Evolutionary conservation across 805 yeast genomes (phyloP).

Genomic region (Cyberlindnera mississippiensis): DNA sequence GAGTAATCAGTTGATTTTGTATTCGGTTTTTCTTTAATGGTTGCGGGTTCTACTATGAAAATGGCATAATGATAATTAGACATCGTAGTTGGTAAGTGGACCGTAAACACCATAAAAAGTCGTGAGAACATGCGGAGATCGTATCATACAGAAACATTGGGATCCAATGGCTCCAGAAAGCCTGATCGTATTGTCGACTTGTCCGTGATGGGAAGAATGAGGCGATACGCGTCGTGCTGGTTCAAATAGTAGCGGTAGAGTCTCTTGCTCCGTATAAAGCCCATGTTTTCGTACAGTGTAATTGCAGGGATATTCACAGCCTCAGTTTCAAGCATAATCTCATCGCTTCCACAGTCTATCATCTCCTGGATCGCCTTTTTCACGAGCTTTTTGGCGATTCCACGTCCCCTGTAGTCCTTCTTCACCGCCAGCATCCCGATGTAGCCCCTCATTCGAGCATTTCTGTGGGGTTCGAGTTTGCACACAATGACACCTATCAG

Average conservation of each 20-base stretch:
- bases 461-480: slow-evolving; percentile 73
- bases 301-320: slow-evolving; percentile 73
- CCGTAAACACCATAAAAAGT: background rate
- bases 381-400: slow-evolving; percentile 77
- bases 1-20: slow-evolving; percentile 32
- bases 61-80: no score
- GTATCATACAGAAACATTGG: background rate
- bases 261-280: slow-evolving; percentile 70
- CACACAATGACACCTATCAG: slow-evolving; percentile 85
- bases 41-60: slow-evolving; percentile 9
- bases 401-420: slow-evolving; percentile 63
- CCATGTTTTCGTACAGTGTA: slow-evolving; percentile 65
- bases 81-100: background rate
- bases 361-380: slow-evolving; percentile 57
- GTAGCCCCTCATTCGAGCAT: slow-evolving; percentile 76
- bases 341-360: slow-evolving; percentile 70
- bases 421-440: slow-evolving; percentile 95
- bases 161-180: slow-evolving; percentile 35
- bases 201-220: slow-evolving; percentile 75
- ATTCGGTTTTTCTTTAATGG: slow-evolving; percentile 3
- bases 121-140: background rate
- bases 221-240: slow-evolving; percentile 88
- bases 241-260: slow-evolving; percentile 84
- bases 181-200: slow-evolving; percentile 53
- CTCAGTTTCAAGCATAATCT: slow-evolving; percentile 90